Base-by-base conservation (phyloP, 768 basidiomycete species). In the Hericium erinaceus region DNA sequence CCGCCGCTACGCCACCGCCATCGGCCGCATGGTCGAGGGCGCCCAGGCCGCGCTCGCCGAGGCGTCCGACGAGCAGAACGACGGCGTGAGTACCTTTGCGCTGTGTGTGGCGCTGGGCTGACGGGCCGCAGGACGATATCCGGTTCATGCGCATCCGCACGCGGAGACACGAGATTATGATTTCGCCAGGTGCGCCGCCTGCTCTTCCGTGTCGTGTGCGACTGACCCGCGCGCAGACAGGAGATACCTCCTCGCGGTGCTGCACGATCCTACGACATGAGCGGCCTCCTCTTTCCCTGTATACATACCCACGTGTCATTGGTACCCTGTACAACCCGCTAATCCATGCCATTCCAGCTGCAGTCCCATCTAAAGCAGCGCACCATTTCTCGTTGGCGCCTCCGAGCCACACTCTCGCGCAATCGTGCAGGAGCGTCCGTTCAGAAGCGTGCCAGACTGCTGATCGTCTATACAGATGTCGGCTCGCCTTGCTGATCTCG, bases 81-180 rank as follows among this genome's bases (percentile, higher is more conserved):
- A 84, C 51, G 72, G 71, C 59, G 85, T 87, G 62, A 53, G 83
- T 77, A 12, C n/a, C 49, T 44, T n/a, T 50, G 51, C 39, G 51
- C 39, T n/a, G 33, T 54, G 39, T 52, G 12, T 16, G 39, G 50
- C 41, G 37, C 10, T 4, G 16, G 54, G 37, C 52, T 20, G 3
- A 28, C 24, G 26, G 57, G 49, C 52, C 24, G 3, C 62, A 95
- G 92, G 93, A 95, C 67, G 87, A 91, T 24, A 77, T 95, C 48
- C 81, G 83, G 59, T 91, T 95, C 65, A 84, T 97, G 81, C 76
- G 93, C 58, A 92, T 95, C 72, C 81, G 94, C 52, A 95, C 94
- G 58, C 90, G 83, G 67, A 80, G 88, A 54, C 94, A 97, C 69
- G 94, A 95, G 67, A 75, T 97, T 57, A 89, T 97, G 87, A 93